phyloP scores from a whole-genome alignment of 345 rosid species.

The Lenwebbia sp. region DNA sequence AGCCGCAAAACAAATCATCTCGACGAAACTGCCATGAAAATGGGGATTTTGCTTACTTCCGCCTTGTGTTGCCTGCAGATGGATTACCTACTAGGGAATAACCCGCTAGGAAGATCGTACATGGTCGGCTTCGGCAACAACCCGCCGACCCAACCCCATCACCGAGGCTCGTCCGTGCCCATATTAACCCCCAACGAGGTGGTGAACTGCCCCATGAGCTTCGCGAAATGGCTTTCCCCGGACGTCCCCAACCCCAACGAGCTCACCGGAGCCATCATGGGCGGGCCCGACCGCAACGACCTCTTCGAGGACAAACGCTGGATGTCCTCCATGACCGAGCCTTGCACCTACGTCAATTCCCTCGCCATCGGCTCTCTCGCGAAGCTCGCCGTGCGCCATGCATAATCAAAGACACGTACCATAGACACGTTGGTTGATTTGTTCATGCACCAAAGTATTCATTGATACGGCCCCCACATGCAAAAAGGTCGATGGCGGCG shows the following conservation, averaged over 20 bases:
- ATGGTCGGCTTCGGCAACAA: conserved; percentile 85
- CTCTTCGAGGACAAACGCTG: conserved; percentile 52
- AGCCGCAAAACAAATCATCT: neutral
- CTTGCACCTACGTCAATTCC: conserved; percentile 86
- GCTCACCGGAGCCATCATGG: conserved; percentile 77
- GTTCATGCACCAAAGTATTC: neutral
- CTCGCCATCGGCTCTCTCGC: conserved; percentile 61
- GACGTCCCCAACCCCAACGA: conserved; percentile 58
- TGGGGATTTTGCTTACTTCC: neutral
- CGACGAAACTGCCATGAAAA: neutral
- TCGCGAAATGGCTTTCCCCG: conserved; percentile 34
- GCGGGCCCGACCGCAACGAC: conserved; percentile 80
- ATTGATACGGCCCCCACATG: neutral
- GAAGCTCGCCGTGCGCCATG: conserved; percentile 33
- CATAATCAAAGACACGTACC: neutral
- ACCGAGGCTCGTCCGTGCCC: conserved; percentile 75
- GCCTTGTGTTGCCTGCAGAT: conserved; percentile 23
- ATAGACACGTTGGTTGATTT: neutral
- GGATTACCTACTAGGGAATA: conserved; percentile 70
- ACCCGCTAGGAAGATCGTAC: conserved; percentile 72
- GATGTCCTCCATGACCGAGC: conserved; percentile 61
- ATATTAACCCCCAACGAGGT: neutral
- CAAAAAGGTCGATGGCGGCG: neutral
- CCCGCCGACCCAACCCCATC: conserved; percentile 80
- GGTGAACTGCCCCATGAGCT: conserved; percentile 55